These are phyloP conservation scores for Trypanosoma caninum DNA, from an alignment of 208 protist species.

Conservation along the genomic window DNA sequence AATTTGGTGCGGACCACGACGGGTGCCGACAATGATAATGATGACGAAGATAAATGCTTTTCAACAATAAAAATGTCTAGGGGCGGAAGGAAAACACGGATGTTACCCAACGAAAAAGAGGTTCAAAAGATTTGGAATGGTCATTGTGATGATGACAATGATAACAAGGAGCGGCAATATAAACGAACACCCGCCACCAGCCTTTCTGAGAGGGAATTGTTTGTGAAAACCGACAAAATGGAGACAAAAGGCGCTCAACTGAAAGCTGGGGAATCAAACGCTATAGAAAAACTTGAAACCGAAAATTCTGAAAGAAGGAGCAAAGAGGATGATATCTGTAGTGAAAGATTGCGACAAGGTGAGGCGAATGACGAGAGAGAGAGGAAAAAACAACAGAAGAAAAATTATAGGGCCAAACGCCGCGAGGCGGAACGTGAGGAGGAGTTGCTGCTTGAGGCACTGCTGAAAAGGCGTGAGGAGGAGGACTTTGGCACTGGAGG, in stretches of 20 bases:
- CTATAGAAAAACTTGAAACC: neutral
- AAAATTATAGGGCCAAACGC: slow-evolving; percentile 31
- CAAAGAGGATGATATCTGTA: slow-evolving; percentile 13
- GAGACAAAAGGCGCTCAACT: neutral
- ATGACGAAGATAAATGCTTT: slow-evolving; percentile 11
- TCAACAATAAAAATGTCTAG: slow-evolving; percentile 16
- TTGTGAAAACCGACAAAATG: no score
- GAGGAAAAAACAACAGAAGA: slow-evolving; percentile 33
- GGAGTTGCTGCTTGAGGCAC: slow-evolving; percentile 65
- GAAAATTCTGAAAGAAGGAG: neutral
- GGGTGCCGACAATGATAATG: slow-evolving; percentile 49
- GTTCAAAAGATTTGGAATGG: neutral
- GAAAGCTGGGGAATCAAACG: neutral
- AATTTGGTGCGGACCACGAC: slow-evolving; percentile 68
- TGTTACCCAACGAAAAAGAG: slow-evolving; percentile 1
- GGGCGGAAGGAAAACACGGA: neutral
- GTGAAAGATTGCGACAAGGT: neutral
- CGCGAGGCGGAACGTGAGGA: slow-evolving; percentile 53
- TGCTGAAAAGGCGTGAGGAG: slow-evolving; percentile 28
- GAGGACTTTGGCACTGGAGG: slow-evolving; percentile 6
- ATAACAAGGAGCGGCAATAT: neutral
- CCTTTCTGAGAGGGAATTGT: neutral
- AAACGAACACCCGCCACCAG: neutral
- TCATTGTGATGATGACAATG: neutral
- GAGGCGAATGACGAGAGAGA: neutral